These are phyloP conservation scores for Tylopilus sp. DNA, from an alignment of 1,284 basidiomycete species.

Conservation along the genomic window DNA sequence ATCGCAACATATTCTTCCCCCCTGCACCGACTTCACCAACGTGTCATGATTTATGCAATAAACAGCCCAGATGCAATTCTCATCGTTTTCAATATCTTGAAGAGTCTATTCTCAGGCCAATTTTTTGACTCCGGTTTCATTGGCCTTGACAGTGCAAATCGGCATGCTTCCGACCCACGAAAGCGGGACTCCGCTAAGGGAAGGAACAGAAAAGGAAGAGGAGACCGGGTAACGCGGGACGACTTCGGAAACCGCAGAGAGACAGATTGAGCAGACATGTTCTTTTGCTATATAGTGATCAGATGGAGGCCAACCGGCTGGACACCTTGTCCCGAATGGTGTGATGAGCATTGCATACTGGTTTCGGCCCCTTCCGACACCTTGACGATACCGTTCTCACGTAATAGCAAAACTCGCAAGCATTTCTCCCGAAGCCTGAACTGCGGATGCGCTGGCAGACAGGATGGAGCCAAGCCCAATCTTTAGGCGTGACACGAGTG, in stretches of 20 bases:
- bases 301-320: neutral
- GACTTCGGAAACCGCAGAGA: conserved; percentile 55
- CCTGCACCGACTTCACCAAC: conserved; percentile 28
- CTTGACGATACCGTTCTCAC: conserved; percentile 40
- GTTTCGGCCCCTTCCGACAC: conserved; percentile 49
- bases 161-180: conserved; percentile 49
- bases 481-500: conserved; percentile 61
- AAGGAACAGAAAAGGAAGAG: conserved; percentile 12
- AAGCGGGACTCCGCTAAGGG: conserved; percentile 36
- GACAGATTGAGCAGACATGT: conserved; percentile 58
- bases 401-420: conserved; percentile 44
- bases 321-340: conserved; percentile 26
- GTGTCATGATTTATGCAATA: neutral
- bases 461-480: conserved; percentile 58
- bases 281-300: conserved; percentile 46
- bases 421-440: conserved; percentile 47
- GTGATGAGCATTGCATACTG: conserved; percentile 44
- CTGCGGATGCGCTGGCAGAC: conserved; percentile 51
- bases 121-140: conserved; percentile 50
- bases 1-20: conserved; percentile 73
- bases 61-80: conserved; percentile 57
- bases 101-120: conserved; percentile 43
- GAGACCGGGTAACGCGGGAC: conserved; percentile 47
- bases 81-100: conserved; percentile 45
- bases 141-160: conserved; percentile 48